A percentile compares a stretch with the other conserved stretches of the same genome.
Conservation (phyloP, 1,284 basidiomycete species). For the Sanguinoderma infundibulare region DNA sequence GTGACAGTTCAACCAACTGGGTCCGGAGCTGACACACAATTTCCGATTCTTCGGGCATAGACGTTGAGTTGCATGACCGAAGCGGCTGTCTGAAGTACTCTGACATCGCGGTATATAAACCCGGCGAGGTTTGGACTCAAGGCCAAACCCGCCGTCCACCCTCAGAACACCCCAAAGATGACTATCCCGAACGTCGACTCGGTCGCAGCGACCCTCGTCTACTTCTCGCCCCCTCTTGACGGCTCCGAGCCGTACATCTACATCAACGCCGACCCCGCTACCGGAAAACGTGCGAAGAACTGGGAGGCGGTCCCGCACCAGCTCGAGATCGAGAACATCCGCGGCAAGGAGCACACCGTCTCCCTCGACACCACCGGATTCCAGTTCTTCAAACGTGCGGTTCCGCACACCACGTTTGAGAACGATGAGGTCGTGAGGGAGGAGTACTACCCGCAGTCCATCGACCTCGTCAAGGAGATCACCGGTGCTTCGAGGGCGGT, state of each 20-base stretch:
- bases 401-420: slow-evolving; percentile 48
- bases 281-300: slow-evolving; percentile 29
- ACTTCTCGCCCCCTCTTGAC: slow-evolving; percentile 38
- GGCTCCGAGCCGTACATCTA: slow-evolving; percentile 36
- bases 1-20: no score
- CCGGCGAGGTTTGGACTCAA: no score
- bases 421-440: slow-evolving; percentile 52
- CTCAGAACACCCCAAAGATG: no score
- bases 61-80: no score
- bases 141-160: no score
- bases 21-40: no score
- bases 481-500: slow-evolving; percentile 65
- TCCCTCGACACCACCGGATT: slow-evolving; percentile 62
- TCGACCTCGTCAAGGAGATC: slow-evolving; percentile 59
- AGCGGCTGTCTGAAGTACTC: no score
- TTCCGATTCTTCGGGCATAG: no score
- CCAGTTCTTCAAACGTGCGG: slow-evolving; percentile 47
- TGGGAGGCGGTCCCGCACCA: slow-evolving; percentile 27
- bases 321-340: slow-evolving; percentile 57
- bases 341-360: slow-evolving; percentile 53
- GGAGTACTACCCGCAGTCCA: slow-evolving; percentile 66
- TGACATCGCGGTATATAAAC: no score
- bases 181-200: slow-evolving; percentile 23
- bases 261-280: slow-evolving; percentile 32
- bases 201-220: slow-evolving; percentile 32